Percentiles rank a stretch among this genome's conserved stretches.
Evolutionary conservation across 2,329 filamentous ascomycete genomes (phyloP).

Genomic region (Geosmithia putterillii): DNA sequence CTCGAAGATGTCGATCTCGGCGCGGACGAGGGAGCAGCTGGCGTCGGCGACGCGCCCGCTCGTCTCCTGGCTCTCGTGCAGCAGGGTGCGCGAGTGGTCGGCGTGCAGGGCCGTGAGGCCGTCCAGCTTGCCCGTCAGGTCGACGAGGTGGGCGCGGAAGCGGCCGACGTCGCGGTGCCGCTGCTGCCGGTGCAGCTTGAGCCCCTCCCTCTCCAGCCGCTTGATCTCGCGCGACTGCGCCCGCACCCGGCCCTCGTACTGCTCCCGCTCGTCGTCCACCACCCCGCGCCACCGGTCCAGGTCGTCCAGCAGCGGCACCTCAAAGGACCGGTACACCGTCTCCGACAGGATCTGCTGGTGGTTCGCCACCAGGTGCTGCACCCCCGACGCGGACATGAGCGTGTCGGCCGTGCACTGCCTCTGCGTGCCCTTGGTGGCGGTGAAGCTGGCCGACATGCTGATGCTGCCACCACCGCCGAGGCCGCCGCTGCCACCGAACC

Average conservation of each 20-base stretch:
- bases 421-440: slow-evolving; percentile 14
- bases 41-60: slow-evolving; percentile 50
- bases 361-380: slow-evolving; percentile 57
- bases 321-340: slow-evolving; percentile 55
- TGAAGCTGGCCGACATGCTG: slow-evolving; percentile 34
- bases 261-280: slow-evolving; percentile 52
- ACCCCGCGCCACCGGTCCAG: slow-evolving; percentile 51
- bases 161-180: slow-evolving; percentile 46
- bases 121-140: slow-evolving; percentile 49
- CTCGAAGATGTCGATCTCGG: slow-evolving; percentile 61
- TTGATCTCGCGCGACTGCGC: slow-evolving; percentile 48
- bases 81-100: slow-evolving; percentile 44
- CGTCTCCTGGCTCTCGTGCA: slow-evolving; percentile 54
- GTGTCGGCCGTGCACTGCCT: slow-evolving; percentile 50
- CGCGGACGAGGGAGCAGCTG: slow-evolving; percentile 51
- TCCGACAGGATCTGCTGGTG: slow-evolving; percentile 59
- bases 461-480: slow-evolving; percentile 6
- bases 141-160: slow-evolving; percentile 51
- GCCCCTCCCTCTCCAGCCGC: slow-evolving; percentile 50
- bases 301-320: slow-evolving; percentile 58
- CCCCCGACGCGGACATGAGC: slow-evolving; percentile 48
- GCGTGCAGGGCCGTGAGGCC: slow-evolving; percentile 48
- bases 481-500: slow-evolving; percentile 1
- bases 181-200: slow-evolving; percentile 45
- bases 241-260: slow-evolving; percentile 43